Base-by-base conservation (phyloP, 805 yeast genomes). In the Starmerella etchellsii region DNA sequence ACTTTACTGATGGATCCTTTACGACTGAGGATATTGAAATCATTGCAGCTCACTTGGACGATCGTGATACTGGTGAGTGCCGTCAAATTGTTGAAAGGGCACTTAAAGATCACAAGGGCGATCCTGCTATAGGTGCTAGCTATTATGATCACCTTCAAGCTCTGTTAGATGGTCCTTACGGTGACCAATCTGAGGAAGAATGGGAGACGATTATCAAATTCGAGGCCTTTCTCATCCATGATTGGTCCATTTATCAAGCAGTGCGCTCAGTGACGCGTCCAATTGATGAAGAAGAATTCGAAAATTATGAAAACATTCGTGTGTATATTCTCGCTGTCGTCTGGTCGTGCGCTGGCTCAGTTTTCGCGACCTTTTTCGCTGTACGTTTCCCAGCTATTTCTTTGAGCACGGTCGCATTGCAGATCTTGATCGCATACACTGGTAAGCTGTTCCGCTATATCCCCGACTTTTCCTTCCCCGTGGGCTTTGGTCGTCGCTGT, bases 211-310 rank as follows among this genome's bases (percentile, higher is more conserved):
- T 31, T 19, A 36, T 46, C 26, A 61, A 59, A 39, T 52, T 65
- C 21, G 67, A 68, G 43, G 74, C 74, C 3, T 66, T 64, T 19
- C 52, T 70, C 33, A 61, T 60, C 36, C 33, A 46, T 30, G 59
- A 54, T 44, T 69, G 67, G 55, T 72, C 78, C 0, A 77, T 77
- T 4, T 74, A 74, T 45, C 76, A 78, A 3, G 78, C 74, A 52
- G 75, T 75, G 15, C 59, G 80, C 24, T 68, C 79, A 6, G 70
- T 73, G 23, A 67, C 71, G 7, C 69, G 67, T 18, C 69, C 76
- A 1, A 59, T 53, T 34, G 79, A 73, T 47, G 76, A 73, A 39
- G 50, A 34, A 9, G 48, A 41, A 10, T 27, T 14, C 26, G 47
- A 36, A 14, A 28, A 36, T 1, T 62, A 60, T 34, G 76, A 74